Conservation (phyloP, 495 filamentous ascomycete species). For the Pyronema omphalodes region DNA sequence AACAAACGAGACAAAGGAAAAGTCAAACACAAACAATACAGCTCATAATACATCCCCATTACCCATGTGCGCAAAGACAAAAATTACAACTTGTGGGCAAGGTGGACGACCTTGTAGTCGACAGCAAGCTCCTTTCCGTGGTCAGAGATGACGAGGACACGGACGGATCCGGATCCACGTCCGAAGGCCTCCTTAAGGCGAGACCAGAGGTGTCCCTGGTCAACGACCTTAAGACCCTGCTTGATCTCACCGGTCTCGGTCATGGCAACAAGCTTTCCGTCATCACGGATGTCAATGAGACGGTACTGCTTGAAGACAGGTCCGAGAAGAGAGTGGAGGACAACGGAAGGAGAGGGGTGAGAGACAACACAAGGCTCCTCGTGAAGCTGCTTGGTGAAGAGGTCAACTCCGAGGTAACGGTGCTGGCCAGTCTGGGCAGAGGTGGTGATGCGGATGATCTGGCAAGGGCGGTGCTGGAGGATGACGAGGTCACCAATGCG, state of each 20-base stretch:
- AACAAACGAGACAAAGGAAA: too few relatives aligned
- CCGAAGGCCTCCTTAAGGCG: slow-evolving; percentile 73
- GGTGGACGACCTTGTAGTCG: slow-evolving; percentile 94
- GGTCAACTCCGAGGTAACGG: slow-evolving; percentile 97
- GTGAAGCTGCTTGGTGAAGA: slow-evolving; percentile 98
- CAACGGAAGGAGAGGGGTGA: slow-evolving; percentile 86
- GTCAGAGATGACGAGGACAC: slow-evolving; percentile 90
- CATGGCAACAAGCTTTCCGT: slow-evolving; percentile 61
- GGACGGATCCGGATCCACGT: slow-evolving; percentile 79
- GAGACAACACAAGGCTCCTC: slow-evolving; percentile 97
- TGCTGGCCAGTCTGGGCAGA: slow-evolving; percentile 96
- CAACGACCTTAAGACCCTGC: slow-evolving; percentile 80
- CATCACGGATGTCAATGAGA: slow-evolving; percentile 90
- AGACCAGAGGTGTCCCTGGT: slow-evolving; percentile 72
- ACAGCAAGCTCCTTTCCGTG: slow-evolving; percentile 86
- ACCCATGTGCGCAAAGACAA: too few relatives aligned
- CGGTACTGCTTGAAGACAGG: slow-evolving; percentile 99
- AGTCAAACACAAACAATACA: too few relatives aligned
- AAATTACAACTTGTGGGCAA: slow-evolving; percentile 25
- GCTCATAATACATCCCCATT: too few relatives aligned
- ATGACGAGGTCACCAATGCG: slow-evolving; percentile 96
- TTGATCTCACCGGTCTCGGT: slow-evolving; percentile 90
- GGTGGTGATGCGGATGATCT: slow-evolving; percentile 98
- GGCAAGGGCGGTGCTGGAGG: slow-evolving; percentile 97
- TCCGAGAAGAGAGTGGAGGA: slow-evolving; percentile 98